phyloP scores from a whole-genome alignment of 345 rosid species.

The Diplotaxis tenuifolia region DNA sequence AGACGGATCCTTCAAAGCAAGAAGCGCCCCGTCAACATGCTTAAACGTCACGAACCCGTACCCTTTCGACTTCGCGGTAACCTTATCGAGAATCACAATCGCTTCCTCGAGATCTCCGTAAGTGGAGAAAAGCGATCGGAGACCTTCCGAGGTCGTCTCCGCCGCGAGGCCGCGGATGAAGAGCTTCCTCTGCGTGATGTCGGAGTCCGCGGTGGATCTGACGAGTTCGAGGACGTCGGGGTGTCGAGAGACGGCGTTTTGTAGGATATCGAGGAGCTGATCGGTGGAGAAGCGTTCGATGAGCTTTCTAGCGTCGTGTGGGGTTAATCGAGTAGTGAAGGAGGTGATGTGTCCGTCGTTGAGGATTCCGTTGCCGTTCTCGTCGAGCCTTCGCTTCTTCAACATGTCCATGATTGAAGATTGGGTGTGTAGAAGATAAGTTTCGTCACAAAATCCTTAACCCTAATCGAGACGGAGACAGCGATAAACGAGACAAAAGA shows the following conservation, averaged over 20 bases:
- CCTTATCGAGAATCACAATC: slow-evolving; percentile 65
- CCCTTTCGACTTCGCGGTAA: slow-evolving; percentile 74
- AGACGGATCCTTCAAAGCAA: slow-evolving; percentile 73
- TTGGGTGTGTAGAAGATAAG: neutral
- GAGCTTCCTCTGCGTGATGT: slow-evolving; percentile 72
- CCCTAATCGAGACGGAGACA: slow-evolving; percentile 32
- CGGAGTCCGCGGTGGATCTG: slow-evolving; percentile 59
- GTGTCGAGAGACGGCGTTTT: slow-evolving; percentile 50
- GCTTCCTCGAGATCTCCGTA: slow-evolving; percentile 86
- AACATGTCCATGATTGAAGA: slow-evolving; percentile 44
- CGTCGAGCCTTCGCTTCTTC: slow-evolving; percentile 67
- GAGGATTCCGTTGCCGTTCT: slow-evolving; percentile 42
- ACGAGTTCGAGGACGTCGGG: slow-evolving; percentile 53
- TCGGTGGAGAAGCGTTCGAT: slow-evolving; percentile 58
- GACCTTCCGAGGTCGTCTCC: slow-evolving; percentile 78
- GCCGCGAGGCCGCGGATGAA: slow-evolving; percentile 85
- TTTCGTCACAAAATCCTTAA: slow-evolving; percentile 42
- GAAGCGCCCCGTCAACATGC: slow-evolving; percentile 65
- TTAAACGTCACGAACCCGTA: slow-evolving; percentile 75
- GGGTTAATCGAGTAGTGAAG: slow-evolving; percentile 37
- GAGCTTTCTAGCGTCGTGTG: slow-evolving; percentile 57
- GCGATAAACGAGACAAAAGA: neutral
- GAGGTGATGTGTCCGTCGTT: slow-evolving; percentile 18
- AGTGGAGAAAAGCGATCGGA: slow-evolving; percentile 52
- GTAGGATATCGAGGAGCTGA: slow-evolving; percentile 66